Evolutionary conservation across 148 eudicot species (phyloP).

Genomic region (Rhododendron ferrugineum): DNA sequence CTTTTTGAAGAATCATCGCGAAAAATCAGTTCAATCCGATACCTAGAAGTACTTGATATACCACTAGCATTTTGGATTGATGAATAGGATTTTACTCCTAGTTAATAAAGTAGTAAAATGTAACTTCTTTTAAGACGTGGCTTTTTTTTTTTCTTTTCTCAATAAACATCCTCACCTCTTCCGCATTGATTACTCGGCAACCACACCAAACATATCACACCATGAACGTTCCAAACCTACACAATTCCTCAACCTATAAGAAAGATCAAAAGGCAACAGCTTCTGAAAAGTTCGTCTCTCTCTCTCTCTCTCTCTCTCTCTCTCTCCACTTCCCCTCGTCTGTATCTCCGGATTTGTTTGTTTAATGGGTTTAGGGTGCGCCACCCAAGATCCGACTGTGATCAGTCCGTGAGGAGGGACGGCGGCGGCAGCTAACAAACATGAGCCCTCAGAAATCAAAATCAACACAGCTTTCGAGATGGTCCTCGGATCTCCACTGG

Average conservation of each 20-base stretch:
- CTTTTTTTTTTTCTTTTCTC: too few relatives aligned
- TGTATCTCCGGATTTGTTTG: not conserved
- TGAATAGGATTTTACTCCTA: too few relatives aligned
- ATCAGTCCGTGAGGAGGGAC: not conserved
- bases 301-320: not conserved
- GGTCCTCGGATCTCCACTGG: slow-evolving; percentile 49
- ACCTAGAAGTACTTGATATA: too few relatives aligned
- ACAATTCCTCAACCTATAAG: not conserved
- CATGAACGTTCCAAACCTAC: not conserved
- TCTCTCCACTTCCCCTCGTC: not conserved
- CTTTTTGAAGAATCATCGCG: too few relatives aligned
- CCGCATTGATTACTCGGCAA: not conserved
- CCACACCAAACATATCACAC: not conserved
- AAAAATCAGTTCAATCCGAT: too few relatives aligned
- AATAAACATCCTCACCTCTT: too few relatives aligned
- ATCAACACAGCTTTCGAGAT: slow-evolving; percentile 21
- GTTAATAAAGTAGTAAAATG: too few relatives aligned
- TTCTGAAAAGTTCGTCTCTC: not conserved
- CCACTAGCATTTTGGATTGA: too few relatives aligned
- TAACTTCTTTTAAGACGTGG: too few relatives aligned
- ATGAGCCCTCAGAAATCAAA: slow-evolving; percentile 15
- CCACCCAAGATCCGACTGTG: not conserved
- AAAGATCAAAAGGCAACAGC: not conserved
- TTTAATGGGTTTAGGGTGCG: not conserved
- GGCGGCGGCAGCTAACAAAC: not conserved